Conservation (phyloP, 306 rosid species). For the Corylus avellana region DNA sequence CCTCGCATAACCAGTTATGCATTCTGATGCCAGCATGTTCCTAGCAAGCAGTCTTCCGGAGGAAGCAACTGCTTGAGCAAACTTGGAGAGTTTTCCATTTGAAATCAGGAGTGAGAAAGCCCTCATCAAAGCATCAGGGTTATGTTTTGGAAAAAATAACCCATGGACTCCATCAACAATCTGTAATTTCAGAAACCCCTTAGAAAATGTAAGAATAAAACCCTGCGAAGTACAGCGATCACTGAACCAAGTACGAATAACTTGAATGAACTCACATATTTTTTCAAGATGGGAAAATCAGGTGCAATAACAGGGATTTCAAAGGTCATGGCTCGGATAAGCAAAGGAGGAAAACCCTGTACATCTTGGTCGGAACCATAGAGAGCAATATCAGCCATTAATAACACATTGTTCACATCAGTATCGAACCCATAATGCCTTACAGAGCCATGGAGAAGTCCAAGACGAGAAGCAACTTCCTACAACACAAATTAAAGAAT, state of each 20-base stretch:
- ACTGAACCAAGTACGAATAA: conserved; percentile 25
- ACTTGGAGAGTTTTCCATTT: conserved; percentile 81
- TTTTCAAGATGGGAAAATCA: conserved; percentile 72
- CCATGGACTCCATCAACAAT: conserved; percentile 77
- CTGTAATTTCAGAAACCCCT: conserved; percentile 42
- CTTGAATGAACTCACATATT: conserved; percentile 66
- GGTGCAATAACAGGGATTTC: conserved; percentile 80
- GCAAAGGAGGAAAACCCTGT: conserved; percentile 92
- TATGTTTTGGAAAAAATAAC: conserved; percentile 64
- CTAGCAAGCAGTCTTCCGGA: conserved; percentile 81
- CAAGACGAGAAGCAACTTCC: conserved; percentile 85
- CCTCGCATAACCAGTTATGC: conserved; percentile 73
- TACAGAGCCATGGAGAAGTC: conserved; percentile 77
- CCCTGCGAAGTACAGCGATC: conserved; percentile 24
- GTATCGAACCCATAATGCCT: conserved; percentile 74
- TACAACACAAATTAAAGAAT: conserved; percentile 45
- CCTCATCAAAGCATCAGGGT: conserved; percentile 76
- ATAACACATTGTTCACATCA: conserved; percentile 70
- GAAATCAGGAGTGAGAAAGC: conserved; percentile 80
- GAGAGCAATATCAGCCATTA: conserved; percentile 88
- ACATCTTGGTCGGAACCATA: conserved; percentile 91
- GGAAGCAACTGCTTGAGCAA: conserved; percentile 72
- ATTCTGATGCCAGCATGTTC: conserved; percentile 82
- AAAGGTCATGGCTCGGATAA: conserved; percentile 85
- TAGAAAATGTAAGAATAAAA: conserved; percentile 22